A percentile compares a stretch with the other conserved stretches of the same genome.
phyloP scores from a whole-genome alignment of 1,284 basidiomycete species.

The Chondrostereum purpureum region DNA sequence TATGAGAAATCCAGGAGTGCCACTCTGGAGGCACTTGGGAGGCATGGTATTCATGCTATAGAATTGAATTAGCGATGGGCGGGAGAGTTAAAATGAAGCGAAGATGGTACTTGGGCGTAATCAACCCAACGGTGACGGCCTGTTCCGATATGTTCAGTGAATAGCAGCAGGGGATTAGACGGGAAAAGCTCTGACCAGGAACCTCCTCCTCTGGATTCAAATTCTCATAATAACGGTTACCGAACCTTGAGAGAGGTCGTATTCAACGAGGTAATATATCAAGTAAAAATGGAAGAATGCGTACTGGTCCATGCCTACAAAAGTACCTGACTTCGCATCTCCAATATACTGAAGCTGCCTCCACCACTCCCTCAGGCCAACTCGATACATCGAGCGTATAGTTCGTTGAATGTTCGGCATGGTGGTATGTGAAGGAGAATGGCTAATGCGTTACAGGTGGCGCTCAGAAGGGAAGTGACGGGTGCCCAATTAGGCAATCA shows the following conservation, averaged over 20 bases:
- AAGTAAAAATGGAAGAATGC: constrained; percentile 23
- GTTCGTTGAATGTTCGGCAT: constrained; percentile 41
- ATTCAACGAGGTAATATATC: constrained; percentile 6
- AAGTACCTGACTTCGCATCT: constrained; percentile 80
- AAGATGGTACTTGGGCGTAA: constrained; percentile 62
- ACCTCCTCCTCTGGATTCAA: constrained; percentile 77
- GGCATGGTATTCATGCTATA: constrained; percentile 79
- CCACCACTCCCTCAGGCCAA: constrained; percentile 80
- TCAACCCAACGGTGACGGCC: constrained; percentile 95
- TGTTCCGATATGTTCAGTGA: constrained; percentile 21
- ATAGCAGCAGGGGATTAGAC: not conserved
- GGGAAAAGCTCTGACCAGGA: constrained; percentile 53
- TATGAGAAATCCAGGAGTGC: constrained; percentile 93
- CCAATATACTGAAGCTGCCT: constrained; percentile 84
- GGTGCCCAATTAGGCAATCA: not conserved
- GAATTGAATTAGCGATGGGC: not conserved
- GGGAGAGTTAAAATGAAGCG: not conserved
- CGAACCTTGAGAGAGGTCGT: constrained; percentile 50
- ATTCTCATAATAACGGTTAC: constrained; percentile 91
- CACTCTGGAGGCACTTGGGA: constrained; percentile 90
- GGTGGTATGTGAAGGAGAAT: not conserved
- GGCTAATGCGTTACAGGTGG: too few species aligned
- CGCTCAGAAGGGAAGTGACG: not conserved
- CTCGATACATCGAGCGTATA: constrained; percentile 66
- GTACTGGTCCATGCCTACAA: constrained; percentile 80